Evolutionary conservation across 768 basidiomycete species (phyloP), one percentile per base, ranked within the genome.

Genomic region (Brasilioporus rufonigricans): DNA sequence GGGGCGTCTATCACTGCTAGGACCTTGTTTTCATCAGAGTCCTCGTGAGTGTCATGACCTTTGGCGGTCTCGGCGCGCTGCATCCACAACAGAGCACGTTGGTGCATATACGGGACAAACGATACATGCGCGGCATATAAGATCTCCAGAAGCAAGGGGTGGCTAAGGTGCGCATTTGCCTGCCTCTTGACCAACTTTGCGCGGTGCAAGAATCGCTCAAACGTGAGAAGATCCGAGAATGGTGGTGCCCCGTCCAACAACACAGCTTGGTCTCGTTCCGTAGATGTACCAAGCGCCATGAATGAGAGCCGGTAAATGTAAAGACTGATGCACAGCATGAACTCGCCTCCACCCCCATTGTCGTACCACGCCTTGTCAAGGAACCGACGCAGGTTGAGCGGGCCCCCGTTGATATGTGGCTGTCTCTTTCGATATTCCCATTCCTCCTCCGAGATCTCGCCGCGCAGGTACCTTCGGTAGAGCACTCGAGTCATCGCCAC

Each of bases 401-500:
- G 82, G 4, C 41, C 43, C 7, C 35, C 41, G 9, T 39, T 16
- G 9, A 53, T 23, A 38, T 24, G 13, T 3, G 44, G 52, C 8
- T 53, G 52, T 19, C 29, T 46, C 52, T 26, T 53, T 24, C 45
- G 36, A 32, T 53, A 38, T 4, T 2, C 38, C 52, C 52, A 53
- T 26, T 53, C 38, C 11, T 53, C 45, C 13, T 53, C 45, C 4
- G 52, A 52, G 19, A 52, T 45, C 27, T 53, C 36, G 29, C 52
- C 44, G 16, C 52, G 36, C 4, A 45, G 10, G 31, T 52, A 81
- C 38, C 71, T 73, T 27, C 75, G 72, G 45, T 79, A 77, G 13
- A 85, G 73, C 11, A 83, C 59, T 1, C 83, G 79, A 6, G 82
- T 73, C 50, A 80, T 66, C 0, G 79, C 82, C 5, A 83, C 70